phyloP scores from a whole-genome alignment of 306 rosid genomes.

The Pachyrhizus erosus region DNA sequence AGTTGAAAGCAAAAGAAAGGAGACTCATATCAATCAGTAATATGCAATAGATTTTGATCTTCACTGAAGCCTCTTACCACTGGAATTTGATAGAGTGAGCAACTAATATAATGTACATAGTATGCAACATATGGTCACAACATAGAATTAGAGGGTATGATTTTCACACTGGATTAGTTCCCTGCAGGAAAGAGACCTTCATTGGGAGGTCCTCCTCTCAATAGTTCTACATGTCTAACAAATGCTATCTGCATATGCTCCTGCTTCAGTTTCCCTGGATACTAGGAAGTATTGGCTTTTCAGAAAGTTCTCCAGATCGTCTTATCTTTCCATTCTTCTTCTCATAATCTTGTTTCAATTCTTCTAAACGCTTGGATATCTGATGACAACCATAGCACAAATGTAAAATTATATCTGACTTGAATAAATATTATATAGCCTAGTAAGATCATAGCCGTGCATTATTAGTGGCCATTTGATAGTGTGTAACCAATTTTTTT shows the following conservation, averaged over 20 bases:
- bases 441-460: conserved; percentile 11
- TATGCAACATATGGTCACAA: conserved; percentile 1
- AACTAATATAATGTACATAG: conserved; percentile 32
- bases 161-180: conserved; percentile 24
- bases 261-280: conserved; percentile 33
- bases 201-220: neutral
- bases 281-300: conserved; percentile 44
- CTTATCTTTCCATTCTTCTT: conserved; percentile 60
- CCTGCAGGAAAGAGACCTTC: conserved; percentile 9
- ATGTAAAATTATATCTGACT: neutral
- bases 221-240: conserved; percentile 13
- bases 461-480: neutral
- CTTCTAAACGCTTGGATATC: conserved; percentile 85
- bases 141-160: conserved; percentile 6
- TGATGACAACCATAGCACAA: conserved; percentile 39
- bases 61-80: conserved; percentile 20
- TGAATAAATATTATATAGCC: neutral
- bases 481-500: neutral
- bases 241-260: neutral
- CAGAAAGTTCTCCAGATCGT: conserved; percentile 41
- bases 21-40: neutral
- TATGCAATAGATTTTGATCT: conserved; percentile 4
- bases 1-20: neutral
- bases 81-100: neutral
- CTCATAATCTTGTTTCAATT: conserved; percentile 71